Evolutionary conservation across 805 yeast species (phyloP), one percentile per base, ranked within the genome.

Genomic region (Brettanomyces anomalus): DNA sequence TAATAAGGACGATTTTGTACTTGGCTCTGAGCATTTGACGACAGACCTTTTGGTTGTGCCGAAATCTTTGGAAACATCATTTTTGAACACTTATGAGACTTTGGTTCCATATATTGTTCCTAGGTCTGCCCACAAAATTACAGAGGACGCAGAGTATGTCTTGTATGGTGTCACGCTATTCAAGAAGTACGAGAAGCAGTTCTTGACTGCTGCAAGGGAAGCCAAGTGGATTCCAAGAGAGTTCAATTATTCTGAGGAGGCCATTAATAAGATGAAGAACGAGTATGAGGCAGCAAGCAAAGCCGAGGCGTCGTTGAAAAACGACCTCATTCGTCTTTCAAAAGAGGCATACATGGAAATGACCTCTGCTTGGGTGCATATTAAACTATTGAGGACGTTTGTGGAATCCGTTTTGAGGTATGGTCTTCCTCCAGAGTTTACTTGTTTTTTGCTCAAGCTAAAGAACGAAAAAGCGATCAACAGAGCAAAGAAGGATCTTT

Each of bases 321-420:
- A 79, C 48, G 97, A 93, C 55, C 70, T 87, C 49, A 76, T 81
- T 42, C 80, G 96, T 58, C 72, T 93, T 47, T 80, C 95, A 2
- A 79, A 79, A 54, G 81, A 96, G 18, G 94, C 97, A n/a, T 93
- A 83, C 61, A 72, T 84, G 19, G 97, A 93, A 56, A 78, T 89
- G 41, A 70, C 85, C 48, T 72, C 85, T 52, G 78, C 83, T 50
- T 88, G 96, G 96, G 72, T 85, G 57, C 98, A 93, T 64, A 76
- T 93, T 52, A 88, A 88, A 65, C 78, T 85, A 4, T 72, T 93
- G 42, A 79, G 97, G 52, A 74, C 85, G 16, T 93, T 84, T 63
- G 96, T 90, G 33, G 99, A 93, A 67, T 76, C 88, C 40, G 96
- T 93, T 14, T 73, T 93, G 61, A 81, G 99, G 65, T 93, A 93